Percentiles rank a stretch among this genome's conserved stretches.
Evolutionary conservation across 2,329 filamentous ascomycete species (phyloP).

Genomic region (Monosporascus cannonballus): DNA sequence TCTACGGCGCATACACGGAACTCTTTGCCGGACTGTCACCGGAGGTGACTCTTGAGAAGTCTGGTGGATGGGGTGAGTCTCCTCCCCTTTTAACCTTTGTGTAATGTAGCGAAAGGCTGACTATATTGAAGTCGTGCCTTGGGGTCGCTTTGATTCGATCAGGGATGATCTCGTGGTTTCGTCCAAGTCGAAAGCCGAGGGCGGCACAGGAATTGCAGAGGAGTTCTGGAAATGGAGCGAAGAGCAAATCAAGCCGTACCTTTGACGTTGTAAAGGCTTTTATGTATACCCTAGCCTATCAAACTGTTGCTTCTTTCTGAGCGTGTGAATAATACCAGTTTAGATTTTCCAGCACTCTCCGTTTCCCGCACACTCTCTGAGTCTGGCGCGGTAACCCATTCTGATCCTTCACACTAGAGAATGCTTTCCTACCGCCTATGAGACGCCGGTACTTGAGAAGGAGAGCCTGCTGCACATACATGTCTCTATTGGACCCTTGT

Average conservation of each 20-base stretch:
- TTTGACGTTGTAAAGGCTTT: neutral
- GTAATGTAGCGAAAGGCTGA: neutral
- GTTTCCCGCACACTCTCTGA: no score
- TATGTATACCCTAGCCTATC: no score
- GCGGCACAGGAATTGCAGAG: constrained; percentile 29
- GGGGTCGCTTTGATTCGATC: constrained; percentile 31
- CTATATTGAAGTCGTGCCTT: constrained; percentile 33
- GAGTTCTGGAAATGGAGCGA: constrained; percentile 41
- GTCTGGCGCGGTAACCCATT: no score
- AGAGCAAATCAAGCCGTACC: constrained; percentile 27
- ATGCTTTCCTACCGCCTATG: no score
- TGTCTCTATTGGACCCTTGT: no score
- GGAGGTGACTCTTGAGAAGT: constrained; percentile 25
- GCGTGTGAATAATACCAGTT: no score
- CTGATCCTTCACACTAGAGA: no score
- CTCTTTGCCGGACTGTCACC: constrained; percentile 31
- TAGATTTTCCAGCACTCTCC: no score
- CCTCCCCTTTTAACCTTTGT: no score
- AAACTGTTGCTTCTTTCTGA: no score
- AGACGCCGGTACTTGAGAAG: no score
- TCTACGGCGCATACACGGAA: constrained; percentile 33
- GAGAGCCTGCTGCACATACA: no score
- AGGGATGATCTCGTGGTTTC: constrained; percentile 26
- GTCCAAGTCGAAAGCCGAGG: constrained; percentile 25
- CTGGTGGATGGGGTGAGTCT: constrained; percentile 11